Base-by-base conservation (phyloP, 2,329 filamentous ascomycete species). In the Paracorniculantispora psalliotae region DNA sequence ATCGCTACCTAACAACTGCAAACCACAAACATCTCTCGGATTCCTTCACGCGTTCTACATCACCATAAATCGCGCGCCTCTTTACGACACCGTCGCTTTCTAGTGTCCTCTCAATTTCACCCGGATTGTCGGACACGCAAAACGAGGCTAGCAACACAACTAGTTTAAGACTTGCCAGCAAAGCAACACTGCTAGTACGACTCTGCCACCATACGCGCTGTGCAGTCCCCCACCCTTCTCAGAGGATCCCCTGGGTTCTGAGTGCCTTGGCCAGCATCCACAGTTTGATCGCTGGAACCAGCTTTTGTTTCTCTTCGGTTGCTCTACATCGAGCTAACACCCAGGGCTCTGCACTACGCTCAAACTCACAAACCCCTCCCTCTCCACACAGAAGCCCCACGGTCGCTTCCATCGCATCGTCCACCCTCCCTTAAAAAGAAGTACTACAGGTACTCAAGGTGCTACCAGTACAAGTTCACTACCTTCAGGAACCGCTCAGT, bases 231-330 rank as follows among this genome's bases (percentile, higher is more conserved):
- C 44, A 15, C 21, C 46, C 46, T 26, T 28, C 13, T n/a, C 23
- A 15, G 21, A 39, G 46, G 46, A 50, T 57, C 46, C 43, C 55
- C 55, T 57, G 35, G 25, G 25, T 51, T 50, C 19, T 25, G 21
- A 49, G 7, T 26, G 54, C 23, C 44, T 57, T 39, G 33, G 23
- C 52, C 41, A 35, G 52, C 53, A 44, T 19, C 55, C 47, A 57
- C 46, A 44, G 46, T 57, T 43, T 50, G 55, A 57, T 57, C 55
- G 44, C 44, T 49, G 21, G 39, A 21, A 46, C 26, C 30, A 26
- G 37, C 28, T 19, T 56, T 56, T 47, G 19, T 48, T 26, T 35
- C 33, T 15, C 25, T 48, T 57, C 28, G 41, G 35, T 56, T 56
- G 9, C 19, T 19, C 17, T 25, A 13, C 3, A 13, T 28, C n/a